These are phyloP conservation scores for Bertia moriformis DNA, from an alignment of 2,329 filamentous ascomycete species.

Conservation along the genomic window DNA sequence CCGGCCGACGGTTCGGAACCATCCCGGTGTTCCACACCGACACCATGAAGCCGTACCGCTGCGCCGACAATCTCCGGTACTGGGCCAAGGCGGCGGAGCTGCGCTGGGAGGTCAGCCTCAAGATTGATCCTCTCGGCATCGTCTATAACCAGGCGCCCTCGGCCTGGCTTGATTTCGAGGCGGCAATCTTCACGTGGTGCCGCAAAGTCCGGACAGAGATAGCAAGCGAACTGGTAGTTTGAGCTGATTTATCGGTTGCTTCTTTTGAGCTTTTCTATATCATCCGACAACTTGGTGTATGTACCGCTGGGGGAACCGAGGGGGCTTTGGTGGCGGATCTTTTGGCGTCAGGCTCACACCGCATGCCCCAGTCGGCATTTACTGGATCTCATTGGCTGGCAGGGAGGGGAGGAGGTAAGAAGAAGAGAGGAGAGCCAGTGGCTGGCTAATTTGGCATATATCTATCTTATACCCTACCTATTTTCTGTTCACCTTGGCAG, in stretches of 20 bases:
- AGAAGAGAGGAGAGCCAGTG: no score
- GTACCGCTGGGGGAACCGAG: no score
- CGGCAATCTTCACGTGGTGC: slow-evolving; percentile 72
- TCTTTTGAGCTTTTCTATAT: not conserved
- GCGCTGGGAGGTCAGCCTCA: slow-evolving; percentile 75
- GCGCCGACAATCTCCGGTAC: slow-evolving; percentile 83
- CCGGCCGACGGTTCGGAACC: slow-evolving; percentile 71
- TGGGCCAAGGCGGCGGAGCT: slow-evolving; percentile 95
- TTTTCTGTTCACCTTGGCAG: no score
- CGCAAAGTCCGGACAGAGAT: slow-evolving; percentile 71
- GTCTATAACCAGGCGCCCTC: slow-evolving; percentile 59
- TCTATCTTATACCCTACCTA: no score
- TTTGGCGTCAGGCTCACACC: no score
- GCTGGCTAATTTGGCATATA: no score
- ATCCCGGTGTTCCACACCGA: slow-evolving; percentile 87
- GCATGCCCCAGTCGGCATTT: no score
- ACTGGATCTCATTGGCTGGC: no score
- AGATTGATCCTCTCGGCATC: slow-evolving; percentile 72
- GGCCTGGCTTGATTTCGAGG: slow-evolving; percentile 71
- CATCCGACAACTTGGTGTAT: not conserved
- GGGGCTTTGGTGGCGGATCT: no score
- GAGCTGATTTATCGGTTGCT: no score
- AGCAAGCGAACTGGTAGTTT: slow-evolving; percentile 56
- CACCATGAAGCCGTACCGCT: slow-evolving; percentile 83
- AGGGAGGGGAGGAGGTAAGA: no score